phyloP scores from a whole-genome alignment of 176 grass and related monocot species.

The Avena eriantha region DNA sequence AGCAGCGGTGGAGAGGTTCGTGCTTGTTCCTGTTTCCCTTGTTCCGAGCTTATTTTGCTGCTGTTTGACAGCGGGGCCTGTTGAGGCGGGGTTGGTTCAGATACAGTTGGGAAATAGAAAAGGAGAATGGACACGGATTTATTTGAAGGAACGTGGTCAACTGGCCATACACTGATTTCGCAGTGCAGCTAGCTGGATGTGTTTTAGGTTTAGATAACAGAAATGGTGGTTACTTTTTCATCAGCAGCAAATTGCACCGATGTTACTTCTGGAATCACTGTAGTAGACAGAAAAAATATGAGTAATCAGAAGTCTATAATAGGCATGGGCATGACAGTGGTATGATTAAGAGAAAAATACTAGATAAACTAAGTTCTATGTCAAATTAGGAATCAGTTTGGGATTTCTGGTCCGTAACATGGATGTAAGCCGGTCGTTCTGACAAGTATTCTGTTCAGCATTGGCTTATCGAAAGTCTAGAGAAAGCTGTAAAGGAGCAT shows the following conservation, averaged over 20 bases:
- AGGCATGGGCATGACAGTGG: background rate
- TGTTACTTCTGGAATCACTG: background rate
- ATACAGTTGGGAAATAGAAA: background rate
- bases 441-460: background rate
- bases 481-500: background rate
- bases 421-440: background rate
- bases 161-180: background rate
- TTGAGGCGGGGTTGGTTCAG: background rate
- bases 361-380: background rate
- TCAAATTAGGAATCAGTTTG: background rate
- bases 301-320: background rate
- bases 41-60: background rate
- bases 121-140: background rate
- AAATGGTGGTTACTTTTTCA: background rate
- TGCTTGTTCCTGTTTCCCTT: conserved; percentile 17
- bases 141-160: background rate
- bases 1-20: conserved; percentile 76
- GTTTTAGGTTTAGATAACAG: background rate
- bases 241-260: background rate
- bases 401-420: background rate
- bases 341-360: background rate
- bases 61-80: background rate
- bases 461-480: background rate
- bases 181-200: background rate
- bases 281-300: background rate